Evolutionary conservation across 2,329 filamentous ascomycete species (phyloP).

Genomic region (Ceratocystis destructans): DNA sequence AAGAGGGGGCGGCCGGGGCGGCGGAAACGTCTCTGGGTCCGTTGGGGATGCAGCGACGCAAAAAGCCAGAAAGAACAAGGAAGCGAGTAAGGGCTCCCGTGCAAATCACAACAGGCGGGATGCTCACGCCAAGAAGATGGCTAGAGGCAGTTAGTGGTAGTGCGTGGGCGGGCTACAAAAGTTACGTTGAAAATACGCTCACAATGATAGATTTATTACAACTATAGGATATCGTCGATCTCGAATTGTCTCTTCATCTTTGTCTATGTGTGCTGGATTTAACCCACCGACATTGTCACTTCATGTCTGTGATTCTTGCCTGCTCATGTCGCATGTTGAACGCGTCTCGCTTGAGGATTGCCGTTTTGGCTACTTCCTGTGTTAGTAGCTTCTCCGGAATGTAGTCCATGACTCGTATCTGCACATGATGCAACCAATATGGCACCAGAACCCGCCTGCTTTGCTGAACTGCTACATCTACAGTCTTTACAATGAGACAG

Average conservation of each 20-base stretch:
- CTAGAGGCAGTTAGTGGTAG: constrained; percentile 29
- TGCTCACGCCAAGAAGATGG: constrained; percentile 51
- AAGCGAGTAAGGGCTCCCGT: constrained; percentile 64
- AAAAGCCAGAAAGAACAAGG: constrained; percentile 58
- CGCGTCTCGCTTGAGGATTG: not conserved
- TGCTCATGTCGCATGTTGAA: not conserved
- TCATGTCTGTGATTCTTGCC: not conserved
- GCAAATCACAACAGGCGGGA: constrained; percentile 82
- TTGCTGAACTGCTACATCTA: constrained; percentile 1
- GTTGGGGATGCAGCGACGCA: constrained; percentile 59
- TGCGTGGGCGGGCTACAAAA: not conserved
- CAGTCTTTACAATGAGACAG: not conserved
- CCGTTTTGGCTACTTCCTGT: not conserved
- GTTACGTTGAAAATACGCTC: not conserved
- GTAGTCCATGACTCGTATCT: constrained; percentile 4
- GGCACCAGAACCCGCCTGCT: not conserved
- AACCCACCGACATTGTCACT: not conserved
- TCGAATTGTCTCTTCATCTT: not conserved
- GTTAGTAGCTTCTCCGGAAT: not conserved
- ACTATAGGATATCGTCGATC: not conserved
- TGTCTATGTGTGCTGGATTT: too few species aligned
- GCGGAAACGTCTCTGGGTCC: constrained; percentile 50
- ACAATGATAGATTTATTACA: not conserved
- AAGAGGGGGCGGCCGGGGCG: constrained; percentile 30
- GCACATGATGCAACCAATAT: not conserved